Conservation (phyloP, 495 filamentous ascomycete species). For the Neurospora sp. region DNA sequence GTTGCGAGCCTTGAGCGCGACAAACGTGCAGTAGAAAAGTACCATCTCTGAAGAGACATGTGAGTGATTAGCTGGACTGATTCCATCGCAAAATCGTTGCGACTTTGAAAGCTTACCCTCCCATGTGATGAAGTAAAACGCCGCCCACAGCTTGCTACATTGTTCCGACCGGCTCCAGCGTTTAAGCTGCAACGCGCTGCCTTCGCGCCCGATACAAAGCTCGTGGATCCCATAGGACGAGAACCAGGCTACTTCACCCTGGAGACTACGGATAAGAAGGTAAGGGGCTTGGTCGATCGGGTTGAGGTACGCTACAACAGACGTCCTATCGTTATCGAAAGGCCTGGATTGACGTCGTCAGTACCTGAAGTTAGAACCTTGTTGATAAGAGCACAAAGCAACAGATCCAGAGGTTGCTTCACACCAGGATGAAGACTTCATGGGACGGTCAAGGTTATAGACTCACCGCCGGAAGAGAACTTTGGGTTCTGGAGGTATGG, state of each 20-base stretch:
- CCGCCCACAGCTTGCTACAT: constrained; percentile 40
- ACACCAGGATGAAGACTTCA: background rate
- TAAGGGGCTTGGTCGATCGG: constrained; percentile 31
- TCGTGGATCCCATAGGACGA: constrained; percentile 38
- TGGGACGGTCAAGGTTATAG: background rate
- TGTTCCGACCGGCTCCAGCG: constrained; percentile 36
- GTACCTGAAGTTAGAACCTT: background rate
- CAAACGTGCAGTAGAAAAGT: constrained; percentile 66
- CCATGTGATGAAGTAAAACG: constrained; percentile 45
- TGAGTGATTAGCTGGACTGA: background rate
- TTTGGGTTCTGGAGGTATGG: constrained; percentile 34
- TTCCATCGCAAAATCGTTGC: background rate
- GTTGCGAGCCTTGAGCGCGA: constrained; percentile 66
- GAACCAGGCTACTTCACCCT: constrained; percentile 33
- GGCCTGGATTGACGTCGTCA: constrained; percentile 18
- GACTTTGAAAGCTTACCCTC: constrained; percentile 31
- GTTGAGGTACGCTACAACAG: constrained; percentile 37
- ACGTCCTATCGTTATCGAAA: constrained; percentile 42
- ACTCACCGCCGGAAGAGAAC: constrained; percentile 43
- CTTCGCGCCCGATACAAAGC: constrained; percentile 38
- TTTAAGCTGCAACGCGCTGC: constrained; percentile 37
- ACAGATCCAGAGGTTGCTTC: background rate
- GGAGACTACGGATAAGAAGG: constrained; percentile 29
- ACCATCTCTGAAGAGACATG: constrained; percentile 47
- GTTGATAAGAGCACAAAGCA: background rate